Evolutionary conservation across 805 yeast genomes (phyloP).

Genomic region (Yamadazyma philogaea): DNA sequence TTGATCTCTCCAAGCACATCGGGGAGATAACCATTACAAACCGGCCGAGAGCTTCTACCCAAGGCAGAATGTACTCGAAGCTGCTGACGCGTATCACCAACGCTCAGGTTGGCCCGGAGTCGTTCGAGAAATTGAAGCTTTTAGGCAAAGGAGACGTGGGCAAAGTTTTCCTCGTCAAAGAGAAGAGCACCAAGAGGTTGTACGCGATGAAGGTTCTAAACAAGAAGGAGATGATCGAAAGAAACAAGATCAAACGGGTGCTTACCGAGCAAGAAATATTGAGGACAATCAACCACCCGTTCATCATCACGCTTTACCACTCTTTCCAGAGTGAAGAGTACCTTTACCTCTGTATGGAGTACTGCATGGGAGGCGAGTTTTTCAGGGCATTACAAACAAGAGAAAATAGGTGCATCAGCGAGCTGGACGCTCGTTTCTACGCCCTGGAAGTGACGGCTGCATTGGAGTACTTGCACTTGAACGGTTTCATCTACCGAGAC

Average conservation of each 20-base stretch:
- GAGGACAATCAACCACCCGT: slow-evolving; percentile 94
- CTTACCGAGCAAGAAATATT: slow-evolving; percentile 95
- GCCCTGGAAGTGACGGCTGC: slow-evolving; percentile 98
- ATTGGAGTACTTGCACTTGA: slow-evolving; percentile 86
- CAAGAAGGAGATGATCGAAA: slow-evolving; percentile 89
- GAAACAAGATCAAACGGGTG: slow-evolving; percentile 93
- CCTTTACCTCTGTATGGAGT: slow-evolving; percentile 93
- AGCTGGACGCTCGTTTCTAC: slow-evolving; percentile 86
- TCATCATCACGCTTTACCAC: slow-evolving; percentile 92
- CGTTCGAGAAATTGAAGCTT: slow-evolving; percentile 86
- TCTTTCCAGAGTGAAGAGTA: slow-evolving; percentile 94
- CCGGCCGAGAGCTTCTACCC: slow-evolving; percentile 40
- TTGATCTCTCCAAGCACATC: slow-evolving; percentile 40
- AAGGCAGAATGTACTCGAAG: slow-evolving; percentile 63
- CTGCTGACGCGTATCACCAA: slow-evolving; percentile 70
- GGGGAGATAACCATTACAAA: slow-evolving; percentile 37
- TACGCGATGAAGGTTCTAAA: slow-evolving; percentile 91
- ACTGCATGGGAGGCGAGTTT: slow-evolving; percentile 99
- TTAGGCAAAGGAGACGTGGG: slow-evolving; percentile 98
- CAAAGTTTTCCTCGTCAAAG: slow-evolving; percentile 87
- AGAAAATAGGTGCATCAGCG: slow-evolving; percentile 78
- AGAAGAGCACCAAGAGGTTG: slow-evolving; percentile 66
- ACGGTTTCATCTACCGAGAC: slow-evolving; percentile 97
- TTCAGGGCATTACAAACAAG: slow-evolving; percentile 94
- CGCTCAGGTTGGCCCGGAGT: slow-evolving; percentile 79